Evolutionary conservation across 2,329 filamentous ascomycete species (phyloP).

Genomic region (Coleophoma cylindrospora): DNA sequence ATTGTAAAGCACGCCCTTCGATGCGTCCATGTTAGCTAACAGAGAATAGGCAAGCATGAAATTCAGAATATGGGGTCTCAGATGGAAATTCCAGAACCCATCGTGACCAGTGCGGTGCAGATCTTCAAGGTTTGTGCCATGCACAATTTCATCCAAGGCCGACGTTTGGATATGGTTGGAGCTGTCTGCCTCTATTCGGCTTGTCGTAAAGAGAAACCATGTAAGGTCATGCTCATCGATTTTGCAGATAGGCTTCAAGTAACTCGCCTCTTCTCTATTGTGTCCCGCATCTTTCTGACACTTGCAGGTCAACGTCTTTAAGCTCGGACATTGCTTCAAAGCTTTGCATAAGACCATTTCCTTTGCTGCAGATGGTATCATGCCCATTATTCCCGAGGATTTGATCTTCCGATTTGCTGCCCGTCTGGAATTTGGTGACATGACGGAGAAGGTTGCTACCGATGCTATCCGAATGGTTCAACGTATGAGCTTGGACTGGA

Average conservation of each 20-base stretch:
- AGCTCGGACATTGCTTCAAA: constrained; percentile 86
- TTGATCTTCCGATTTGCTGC: constrained; percentile 87
- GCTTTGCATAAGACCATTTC: constrained; percentile 68
- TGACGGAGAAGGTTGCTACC: constrained; percentile 77
- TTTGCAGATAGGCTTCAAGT: constrained; percentile 75
- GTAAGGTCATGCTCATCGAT: constrained; percentile 91
- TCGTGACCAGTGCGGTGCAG: constrained; percentile 61
- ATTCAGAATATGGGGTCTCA: constrained; percentile 59
- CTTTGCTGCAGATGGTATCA: constrained; percentile 59
- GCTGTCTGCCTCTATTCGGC: constrained; percentile 90
- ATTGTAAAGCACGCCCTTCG: constrained; percentile 6
- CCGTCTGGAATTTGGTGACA: constrained; percentile 83
- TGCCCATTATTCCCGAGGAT: constrained; percentile 78
- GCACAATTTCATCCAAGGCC: constrained; percentile 79
- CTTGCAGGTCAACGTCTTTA: constrained; percentile 78
- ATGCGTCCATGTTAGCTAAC: neutral
- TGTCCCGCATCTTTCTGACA: constrained; percentile 14
- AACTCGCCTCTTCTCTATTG: constrained; percentile 10
- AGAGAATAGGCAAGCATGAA: constrained; percentile 34
- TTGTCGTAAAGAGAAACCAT: constrained; percentile 72
- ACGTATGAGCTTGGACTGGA: constrained; percentile 96
- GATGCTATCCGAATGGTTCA: constrained; percentile 84
- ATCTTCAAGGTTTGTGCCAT: constrained; percentile 73
- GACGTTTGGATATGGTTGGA: constrained; percentile 77
- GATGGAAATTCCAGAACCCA: constrained; percentile 54